phyloP scores from a whole-genome alignment of 2,329 filamentous ascomycete species.

The Chaetoscypha palmicola region DNA sequence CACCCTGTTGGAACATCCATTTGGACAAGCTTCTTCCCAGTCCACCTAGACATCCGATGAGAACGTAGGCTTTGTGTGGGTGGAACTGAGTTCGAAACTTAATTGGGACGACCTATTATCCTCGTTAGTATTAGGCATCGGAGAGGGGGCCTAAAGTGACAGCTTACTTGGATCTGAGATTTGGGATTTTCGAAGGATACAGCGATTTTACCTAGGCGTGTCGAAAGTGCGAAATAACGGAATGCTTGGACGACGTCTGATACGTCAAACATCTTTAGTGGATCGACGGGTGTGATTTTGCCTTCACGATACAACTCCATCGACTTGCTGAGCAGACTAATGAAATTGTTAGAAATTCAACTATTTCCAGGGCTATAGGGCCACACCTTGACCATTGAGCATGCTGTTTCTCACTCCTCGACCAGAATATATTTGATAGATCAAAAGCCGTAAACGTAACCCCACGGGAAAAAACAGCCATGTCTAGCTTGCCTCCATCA shows the following conservation, averaged over 20 bases:
- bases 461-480: conserved; percentile 25
- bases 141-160: too few species aligned
- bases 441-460: conserved; percentile 15
- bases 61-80: conserved; percentile 10
- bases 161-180: conserved; percentile 5
- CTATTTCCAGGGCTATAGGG: too few species aligned
- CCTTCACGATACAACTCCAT: conserved; percentile 5
- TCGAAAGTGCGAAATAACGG: conserved; percentile 9
- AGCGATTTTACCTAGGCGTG: conserved; percentile 11
- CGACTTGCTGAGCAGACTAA: background rate
- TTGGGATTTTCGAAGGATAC: conserved; percentile 7
- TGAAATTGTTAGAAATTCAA: background rate
- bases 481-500: conserved; percentile 19
- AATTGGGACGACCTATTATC: conserved; percentile 3
- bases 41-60: conserved; percentile 16
- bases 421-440: conserved; percentile 15
- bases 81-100: conserved; percentile 5
- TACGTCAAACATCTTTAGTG: conserved; percentile 7
- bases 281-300: conserved; percentile 5
- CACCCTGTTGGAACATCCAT: conserved; percentile 16
- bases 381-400: conserved; percentile 4
- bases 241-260: conserved; percentile 9
- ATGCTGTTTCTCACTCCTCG: background rate
- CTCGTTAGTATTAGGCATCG: too few species aligned
- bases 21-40: conserved; percentile 14